Conservation (phyloP, 805 yeast genomes). For the Ogataea corticis region DNA sequence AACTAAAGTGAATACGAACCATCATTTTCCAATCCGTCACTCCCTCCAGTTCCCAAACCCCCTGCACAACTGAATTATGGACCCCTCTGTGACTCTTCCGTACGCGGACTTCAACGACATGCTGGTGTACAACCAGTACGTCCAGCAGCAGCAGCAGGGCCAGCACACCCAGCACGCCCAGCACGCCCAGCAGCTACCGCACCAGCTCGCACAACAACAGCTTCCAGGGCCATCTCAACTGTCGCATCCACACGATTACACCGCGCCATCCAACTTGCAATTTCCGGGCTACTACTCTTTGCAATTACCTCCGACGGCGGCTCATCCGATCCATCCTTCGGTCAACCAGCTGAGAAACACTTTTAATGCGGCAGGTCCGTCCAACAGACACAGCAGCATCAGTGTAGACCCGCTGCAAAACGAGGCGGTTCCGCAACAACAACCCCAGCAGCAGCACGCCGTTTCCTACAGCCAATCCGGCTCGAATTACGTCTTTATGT, state of each 20-base stretch:
- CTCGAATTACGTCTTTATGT: conserved; percentile 6
- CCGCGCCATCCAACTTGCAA: conserved; percentile 1
- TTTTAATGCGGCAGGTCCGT: too few species aligned
- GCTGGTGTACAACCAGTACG: conserved; percentile 15
- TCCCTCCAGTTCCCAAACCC: neutral
- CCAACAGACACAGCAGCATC: conserved; percentile 4
- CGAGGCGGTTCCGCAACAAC: conserved; percentile 1
- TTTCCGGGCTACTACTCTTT: conserved; percentile 2
- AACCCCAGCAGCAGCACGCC: neutral
- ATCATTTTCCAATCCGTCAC: too few species aligned
- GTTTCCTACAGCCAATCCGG: neutral
- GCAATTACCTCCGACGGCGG: conserved; percentile 1
- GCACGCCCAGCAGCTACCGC: conserved; percentile 1
- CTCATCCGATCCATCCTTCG: neutral
- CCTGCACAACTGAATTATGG: conserved; percentile 6
- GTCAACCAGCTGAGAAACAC: conserved; percentile 5
- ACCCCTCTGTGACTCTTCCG: conserved; percentile 12
- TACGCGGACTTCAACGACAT: conserved; percentile 17
- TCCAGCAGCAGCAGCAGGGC: conserved; percentile 10
- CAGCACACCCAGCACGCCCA: conserved; percentile 4
- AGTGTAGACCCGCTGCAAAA: conserved; percentile 3
- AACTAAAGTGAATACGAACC: too few species aligned
- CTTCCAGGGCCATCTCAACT: conserved; percentile 4
- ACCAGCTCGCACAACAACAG: conserved; percentile 5
- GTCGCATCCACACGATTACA: conserved; percentile 2